phyloP scores from a whole-genome alignment of 352 stramenopile species.

The Paralagenidium karlingii region DNA sequence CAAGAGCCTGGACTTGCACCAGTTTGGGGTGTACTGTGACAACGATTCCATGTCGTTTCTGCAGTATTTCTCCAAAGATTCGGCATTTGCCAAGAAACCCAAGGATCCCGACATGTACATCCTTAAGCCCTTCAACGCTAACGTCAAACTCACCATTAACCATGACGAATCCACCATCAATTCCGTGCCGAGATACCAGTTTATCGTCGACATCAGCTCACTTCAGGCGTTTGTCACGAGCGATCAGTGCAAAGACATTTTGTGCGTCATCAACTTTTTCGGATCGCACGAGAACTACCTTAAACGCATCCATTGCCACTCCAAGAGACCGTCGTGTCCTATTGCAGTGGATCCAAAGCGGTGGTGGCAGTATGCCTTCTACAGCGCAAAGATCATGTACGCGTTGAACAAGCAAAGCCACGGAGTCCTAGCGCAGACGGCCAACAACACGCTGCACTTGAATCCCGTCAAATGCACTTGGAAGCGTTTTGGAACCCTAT shows the following conservation, averaged over 20 bases:
- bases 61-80: not conserved
- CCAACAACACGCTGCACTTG: not conserved
- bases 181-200: constrained; percentile 58
- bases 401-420: constrained; percentile 10
- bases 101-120: constrained; percentile 24
- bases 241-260: constrained; percentile 64
- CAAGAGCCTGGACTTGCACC: constrained; percentile 43
- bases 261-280: constrained; percentile 67
- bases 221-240: constrained; percentile 51
- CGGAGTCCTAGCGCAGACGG: not conserved
- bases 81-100: not conserved
- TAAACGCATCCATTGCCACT: constrained; percentile 64
- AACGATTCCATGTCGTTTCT: not conserved
- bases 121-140: constrained; percentile 60
- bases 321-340: constrained; percentile 35
- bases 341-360: constrained; percentile 26
- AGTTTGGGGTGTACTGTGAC: constrained; percentile 49
- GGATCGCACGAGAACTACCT: constrained; percentile 71
- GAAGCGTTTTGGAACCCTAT: constrained; percentile 46
- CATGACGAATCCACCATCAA: constrained; percentile 51
- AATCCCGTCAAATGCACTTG: constrained; percentile 17
- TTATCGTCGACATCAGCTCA: constrained; percentile 51
- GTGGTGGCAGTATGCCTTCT: constrained; percentile 76
- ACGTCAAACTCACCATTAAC: constrained; percentile 65
- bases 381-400: constrained; percentile 53